Evolutionary conservation across 1,284 basidiomycete genomes (phyloP), one percentile per base, ranked within the genome.

Genomic region (Malassezia globosa): DNA sequence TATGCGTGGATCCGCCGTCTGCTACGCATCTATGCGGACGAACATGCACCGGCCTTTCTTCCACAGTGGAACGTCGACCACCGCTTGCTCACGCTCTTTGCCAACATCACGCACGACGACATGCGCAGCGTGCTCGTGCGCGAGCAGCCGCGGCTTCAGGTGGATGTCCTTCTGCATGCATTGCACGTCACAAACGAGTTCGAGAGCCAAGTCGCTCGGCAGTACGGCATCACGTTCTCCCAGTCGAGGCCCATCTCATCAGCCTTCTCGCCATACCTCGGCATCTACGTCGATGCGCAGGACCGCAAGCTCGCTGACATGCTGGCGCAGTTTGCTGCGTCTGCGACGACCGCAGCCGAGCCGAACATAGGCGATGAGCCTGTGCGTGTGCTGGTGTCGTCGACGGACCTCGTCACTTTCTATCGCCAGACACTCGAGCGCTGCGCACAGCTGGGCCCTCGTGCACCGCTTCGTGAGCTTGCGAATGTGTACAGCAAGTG

Each of bases 1-100:
- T 97, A 89, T 61, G 87, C 90, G 2, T 99, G 90, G 88, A 96
- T 96, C 74, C 77, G 85, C 19, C 79, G 90, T n/a, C 73, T 92
- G n/a, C 74, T 99, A 27, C 81, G 84, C 58, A 81, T 80, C 6
- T 86, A 94, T 70, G 87, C 95, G 59, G 80, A 84, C 16, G 89
- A 96, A 62, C 83, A 85, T 39, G 57, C 58, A 2, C 36, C 55
- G 13, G 64, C 63, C 2, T 70, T 70, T 42, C 41, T 60, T 8
- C 45, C 54, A 8, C 48, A 47, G n/a, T 67, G 64, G 63, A 55
- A 58, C 29, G 62, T 65, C 13, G 63, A 64, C 22, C 43, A 57
- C 13, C 64, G 59, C 55, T 54, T 70, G 16, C 48, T 65, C 2
- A 54, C 58, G 14, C 46, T 57, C 6, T 70, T 69, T 35, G 55